Conservation (phyloP, 169 alveolate genomes). For the Plasmodium chabaudi region DNA sequence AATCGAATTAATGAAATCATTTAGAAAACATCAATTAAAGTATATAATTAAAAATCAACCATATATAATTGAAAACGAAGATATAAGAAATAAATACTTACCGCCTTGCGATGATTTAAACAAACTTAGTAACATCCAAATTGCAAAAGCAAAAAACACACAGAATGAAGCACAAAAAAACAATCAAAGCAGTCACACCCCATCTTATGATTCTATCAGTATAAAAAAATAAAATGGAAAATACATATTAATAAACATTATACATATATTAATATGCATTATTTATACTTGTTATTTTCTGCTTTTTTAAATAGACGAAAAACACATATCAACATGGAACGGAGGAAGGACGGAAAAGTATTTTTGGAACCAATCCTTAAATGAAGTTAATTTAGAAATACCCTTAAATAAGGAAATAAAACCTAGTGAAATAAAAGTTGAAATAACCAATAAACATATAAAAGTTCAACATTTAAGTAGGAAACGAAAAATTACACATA, state of each 20-base stretch:
- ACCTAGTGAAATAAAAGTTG: slow-evolving; percentile 59
- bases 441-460: slow-evolving; percentile 45
- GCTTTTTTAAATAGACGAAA: slow-evolving; percentile 32
- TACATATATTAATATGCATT: too few relatives aligned
- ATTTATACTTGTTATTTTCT: neutral
- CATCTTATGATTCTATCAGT: neutral
- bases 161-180: slow-evolving; percentile 4
- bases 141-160: slow-evolving; percentile 10
- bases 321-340: slow-evolving; percentile 80
- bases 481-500: neutral
- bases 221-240: neutral
- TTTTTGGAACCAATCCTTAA: slow-evolving; percentile 84
- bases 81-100: slow-evolving; percentile 56
- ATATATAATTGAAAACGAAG: slow-evolving; percentile 67
- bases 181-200: neutral
- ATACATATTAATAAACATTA: too few relatives aligned
- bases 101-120: slow-evolving; percentile 63
- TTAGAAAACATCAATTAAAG: slow-evolving; percentile 72
- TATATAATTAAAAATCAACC: slow-evolving; percentile 67
- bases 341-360: slow-evolving; percentile 83
- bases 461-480: slow-evolving; percentile 46
- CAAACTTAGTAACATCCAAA: slow-evolving; percentile 22
- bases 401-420: slow-evolving; percentile 60
- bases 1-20: slow-evolving; percentile 27
- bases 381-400: slow-evolving; percentile 82